Evolutionary conservation across 225 moss, liverwort and hornwort genomes (phyloP).

Genomic region (Takakia lepidozioides): DNA sequence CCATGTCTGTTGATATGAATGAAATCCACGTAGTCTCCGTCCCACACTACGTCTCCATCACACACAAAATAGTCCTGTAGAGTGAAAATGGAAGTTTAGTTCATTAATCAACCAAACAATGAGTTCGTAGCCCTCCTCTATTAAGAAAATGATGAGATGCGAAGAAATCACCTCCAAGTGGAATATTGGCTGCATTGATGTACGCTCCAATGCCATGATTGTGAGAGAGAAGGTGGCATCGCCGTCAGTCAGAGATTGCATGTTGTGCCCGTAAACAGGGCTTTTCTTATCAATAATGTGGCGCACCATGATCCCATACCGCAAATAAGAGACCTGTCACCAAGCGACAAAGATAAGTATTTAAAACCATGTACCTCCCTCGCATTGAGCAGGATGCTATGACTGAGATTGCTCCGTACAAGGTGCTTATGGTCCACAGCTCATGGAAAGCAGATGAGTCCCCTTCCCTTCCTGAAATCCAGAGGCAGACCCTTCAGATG

Average conservation of each 20-base stretch:
- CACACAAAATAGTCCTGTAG: constrained; percentile 95
- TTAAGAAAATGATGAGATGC: too few species aligned
- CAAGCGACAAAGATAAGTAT: not conserved
- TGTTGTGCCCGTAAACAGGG: constrained; percentile 79
- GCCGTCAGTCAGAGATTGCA: constrained; percentile 64
- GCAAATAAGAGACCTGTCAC: constrained; percentile 73
- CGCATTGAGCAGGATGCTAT: too few species aligned
- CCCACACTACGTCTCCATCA: constrained; percentile 89
- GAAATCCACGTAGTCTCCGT: constrained; percentile 90
- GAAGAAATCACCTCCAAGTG: constrained; percentile 85
- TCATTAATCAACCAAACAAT: too few species aligned
- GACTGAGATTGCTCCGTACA: too few species aligned
- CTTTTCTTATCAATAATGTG: constrained; percentile 84
- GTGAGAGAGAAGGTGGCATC: constrained; percentile 97
- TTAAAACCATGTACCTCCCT: too few species aligned
- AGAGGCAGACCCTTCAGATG: too few species aligned
- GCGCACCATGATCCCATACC: constrained; percentile 91
- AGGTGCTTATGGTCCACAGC: too few species aligned
- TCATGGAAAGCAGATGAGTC: too few species aligned
- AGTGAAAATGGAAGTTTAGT: too few species aligned
- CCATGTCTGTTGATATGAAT: constrained; percentile 77
- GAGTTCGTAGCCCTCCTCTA: too few species aligned
- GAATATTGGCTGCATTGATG: constrained; percentile 98
- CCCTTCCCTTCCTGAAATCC: too few species aligned
- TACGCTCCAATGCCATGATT: constrained; percentile 85